Conservation (phyloP, 352 stramenopile genomes). For the Pythium periplocum region DNA sequence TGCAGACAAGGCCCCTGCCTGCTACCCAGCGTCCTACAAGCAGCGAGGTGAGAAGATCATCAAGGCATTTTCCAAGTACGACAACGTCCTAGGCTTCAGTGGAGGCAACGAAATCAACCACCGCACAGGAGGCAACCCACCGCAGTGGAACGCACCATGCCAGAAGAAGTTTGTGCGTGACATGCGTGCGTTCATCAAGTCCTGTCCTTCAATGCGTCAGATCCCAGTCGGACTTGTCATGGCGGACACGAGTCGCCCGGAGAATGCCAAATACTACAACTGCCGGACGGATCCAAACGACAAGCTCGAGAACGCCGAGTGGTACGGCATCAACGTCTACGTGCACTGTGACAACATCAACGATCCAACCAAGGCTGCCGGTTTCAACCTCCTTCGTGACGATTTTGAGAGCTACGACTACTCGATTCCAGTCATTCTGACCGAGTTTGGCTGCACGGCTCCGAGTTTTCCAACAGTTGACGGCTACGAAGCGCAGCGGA, state of each 20-base stretch:
- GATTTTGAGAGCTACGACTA: constrained; percentile 62
- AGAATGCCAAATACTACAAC: constrained; percentile 80
- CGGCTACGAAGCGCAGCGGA: constrained; percentile 69
- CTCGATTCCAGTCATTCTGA: constrained; percentile 44
- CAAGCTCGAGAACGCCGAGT: constrained; percentile 68
- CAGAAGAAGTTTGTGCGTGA: constrained; percentile 88
- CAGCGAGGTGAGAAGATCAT: constrained; percentile 75
- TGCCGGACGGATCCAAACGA: constrained; percentile 59
- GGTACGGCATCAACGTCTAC: constrained; percentile 86
- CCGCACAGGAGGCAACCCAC: constrained; percentile 30
- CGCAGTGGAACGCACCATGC: constrained; percentile 68
- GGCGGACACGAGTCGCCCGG: constrained; percentile 51
- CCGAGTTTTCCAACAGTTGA: constrained; percentile 41
- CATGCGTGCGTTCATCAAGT: constrained; percentile 72
- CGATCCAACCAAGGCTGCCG: constrained; percentile 31
- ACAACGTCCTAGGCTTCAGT: constrained; percentile 78
- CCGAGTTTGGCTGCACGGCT: constrained; percentile 58
- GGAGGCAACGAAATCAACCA: constrained; percentile 84
- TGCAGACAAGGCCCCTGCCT: constrained; percentile 33
- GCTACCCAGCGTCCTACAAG: constrained; percentile 70
- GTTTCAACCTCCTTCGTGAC: constrained; percentile 54
- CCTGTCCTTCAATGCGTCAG: constrained; percentile 48
- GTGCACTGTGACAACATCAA: constrained; percentile 61
- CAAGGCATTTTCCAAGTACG: constrained; percentile 71
- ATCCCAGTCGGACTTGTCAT: constrained; percentile 75